phyloP scores from a whole-genome alignment of 2,329 filamentous ascomycete genomes.

The Penicillium sp. region DNA sequence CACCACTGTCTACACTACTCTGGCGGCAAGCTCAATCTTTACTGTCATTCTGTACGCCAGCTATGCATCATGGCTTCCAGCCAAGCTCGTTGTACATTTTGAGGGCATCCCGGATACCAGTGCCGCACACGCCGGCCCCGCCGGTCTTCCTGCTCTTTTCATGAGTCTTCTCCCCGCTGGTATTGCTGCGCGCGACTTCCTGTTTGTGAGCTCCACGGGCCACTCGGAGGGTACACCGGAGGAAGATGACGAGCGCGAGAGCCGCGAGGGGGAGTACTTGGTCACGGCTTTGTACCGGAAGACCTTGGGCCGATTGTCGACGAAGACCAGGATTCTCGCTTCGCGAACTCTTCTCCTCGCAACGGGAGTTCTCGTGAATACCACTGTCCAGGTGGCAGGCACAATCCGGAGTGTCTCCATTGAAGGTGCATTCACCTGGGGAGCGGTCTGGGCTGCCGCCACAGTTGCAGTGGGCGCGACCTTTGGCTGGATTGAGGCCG shows the following conservation, averaged over 20 bases:
- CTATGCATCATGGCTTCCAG: constrained; percentile 70
- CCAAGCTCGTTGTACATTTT: constrained; percentile 74
- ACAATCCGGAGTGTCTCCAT: constrained; percentile 71
- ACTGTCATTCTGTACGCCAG: constrained; percentile 69
- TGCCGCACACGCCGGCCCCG: constrained; percentile 65
- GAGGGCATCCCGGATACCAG: constrained; percentile 68
- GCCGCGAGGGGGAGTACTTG: constrained; percentile 69
- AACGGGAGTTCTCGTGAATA: constrained; percentile 51
- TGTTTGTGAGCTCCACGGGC: constrained; percentile 64
- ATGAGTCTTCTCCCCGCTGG: constrained; percentile 67
- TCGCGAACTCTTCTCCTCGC: constrained; percentile 60
- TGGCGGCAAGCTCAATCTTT: constrained; percentile 74
- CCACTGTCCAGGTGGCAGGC: constrained; percentile 64
- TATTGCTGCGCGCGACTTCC: constrained; percentile 70
- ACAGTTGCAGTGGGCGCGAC: constrained; percentile 30
- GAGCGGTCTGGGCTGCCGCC: constrained; percentile 70
- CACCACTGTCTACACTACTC: constrained; percentile 64
- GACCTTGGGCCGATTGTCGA: constrained; percentile 63
- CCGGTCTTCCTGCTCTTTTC: constrained; percentile 47
- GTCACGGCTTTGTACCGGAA: constrained; percentile 62
- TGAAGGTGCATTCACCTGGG: constrained; percentile 71
- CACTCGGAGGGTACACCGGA: constrained; percentile 39
- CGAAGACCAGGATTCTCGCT: constrained; percentile 64
- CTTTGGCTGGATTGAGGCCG: constrained; percentile 45
- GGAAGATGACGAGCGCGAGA: constrained; percentile 64